Evolutionary conservation across 2,329 filamentous ascomycete species (phyloP), one percentile per base, ranked within the genome.

Genomic region (Beauveria australis): DNA sequence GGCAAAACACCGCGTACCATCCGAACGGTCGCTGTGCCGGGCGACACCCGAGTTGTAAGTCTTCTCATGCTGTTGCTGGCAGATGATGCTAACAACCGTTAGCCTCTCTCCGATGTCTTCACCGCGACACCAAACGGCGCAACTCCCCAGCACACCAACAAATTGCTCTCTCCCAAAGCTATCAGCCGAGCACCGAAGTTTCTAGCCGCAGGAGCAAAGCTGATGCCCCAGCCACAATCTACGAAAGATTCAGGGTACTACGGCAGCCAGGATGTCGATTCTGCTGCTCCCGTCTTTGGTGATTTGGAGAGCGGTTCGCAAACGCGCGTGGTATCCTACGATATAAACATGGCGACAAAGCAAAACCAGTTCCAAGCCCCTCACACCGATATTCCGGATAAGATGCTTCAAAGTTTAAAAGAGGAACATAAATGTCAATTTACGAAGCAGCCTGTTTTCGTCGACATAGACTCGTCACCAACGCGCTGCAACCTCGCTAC

Each of bases 1-100:
- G 89, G 88, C 60, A 92, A 91, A 76, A 93, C 89, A 30, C 89
- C 90, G 47, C 82, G 88, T 63, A 91, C 89, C 19, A 78, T 78
- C 40, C 83, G 86, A 60, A 92, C 88, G 71, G 75, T 74, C 53
- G 80, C 81, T 67, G 22, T 48, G 40, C 75, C 77, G 10, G 72
- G 75, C 28, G 86, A 88, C 70, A 73, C 79, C 37, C 83, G 89
- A 67, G 82, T 85, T 64, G 88, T 91, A 78, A 74, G 85, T 76
- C 8, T 22, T 12, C 30, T 14, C 18, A 8, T 3, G 24, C 44
- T 22, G 5, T 28, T 57, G 58, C 69, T 76, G 9, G 16, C 22
- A 18, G 14, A 40, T 14, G 7, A 26, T 22, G 26, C 46, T 57
- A 62, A 78, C 64, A 5, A 9, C 53, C 18, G 33, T 7, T 64